Base-by-base conservation (phyloP, 768 basidiomycete genomes). In the Russula sp. region DNA sequence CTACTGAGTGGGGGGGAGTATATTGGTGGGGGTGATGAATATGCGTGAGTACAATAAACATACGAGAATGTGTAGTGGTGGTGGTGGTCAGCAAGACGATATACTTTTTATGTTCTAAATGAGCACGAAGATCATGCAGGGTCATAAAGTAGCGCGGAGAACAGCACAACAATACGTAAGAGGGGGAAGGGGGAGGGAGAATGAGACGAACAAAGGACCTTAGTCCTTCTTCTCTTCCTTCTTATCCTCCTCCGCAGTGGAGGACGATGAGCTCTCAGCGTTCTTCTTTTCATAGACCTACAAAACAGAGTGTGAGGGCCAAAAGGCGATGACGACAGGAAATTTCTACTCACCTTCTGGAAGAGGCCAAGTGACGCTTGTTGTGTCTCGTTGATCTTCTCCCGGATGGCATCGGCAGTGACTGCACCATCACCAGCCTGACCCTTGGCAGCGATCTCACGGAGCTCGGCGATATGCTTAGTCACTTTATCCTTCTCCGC, bases 291-390 rank as follows among this genome's bases (percentile, higher is more conserved):
- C 92, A 73, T 95, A 94, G 14, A 92, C 86, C 62, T 63, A 3
- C 7, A 8, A 49, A 54, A 35, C 16, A 34, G 0, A 3, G 22
- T 8, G 45, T 63, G 20, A 59, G 52, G 52, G 2, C 47, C 18
- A 18, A 13, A 16, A 27, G 0, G 6, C 22, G 18, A 27, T 3
- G 27, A 13, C 20, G 7, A 48, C 22, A 4, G 27, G 9, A 39
- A 34, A 3, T 3, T 0, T n/a, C 2, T 47, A 16, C n/a, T 31
- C 39, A 63, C 62, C 87, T 94, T 96, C 77, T 96, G 90, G 95
- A 98, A 98, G 63, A 98, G 87, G 63, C 91, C 91, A 42, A 98
- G 85, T 18, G 93, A 95, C 16, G 95, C 96, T 70, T 90, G 87
- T 72, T 98, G 96, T 5, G 94, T 93, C 78, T 94, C 93, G 74